phyloP scores from a whole-genome alignment of 1,284 basidiomycete species.

The Puccinia brachypodii region DNA sequence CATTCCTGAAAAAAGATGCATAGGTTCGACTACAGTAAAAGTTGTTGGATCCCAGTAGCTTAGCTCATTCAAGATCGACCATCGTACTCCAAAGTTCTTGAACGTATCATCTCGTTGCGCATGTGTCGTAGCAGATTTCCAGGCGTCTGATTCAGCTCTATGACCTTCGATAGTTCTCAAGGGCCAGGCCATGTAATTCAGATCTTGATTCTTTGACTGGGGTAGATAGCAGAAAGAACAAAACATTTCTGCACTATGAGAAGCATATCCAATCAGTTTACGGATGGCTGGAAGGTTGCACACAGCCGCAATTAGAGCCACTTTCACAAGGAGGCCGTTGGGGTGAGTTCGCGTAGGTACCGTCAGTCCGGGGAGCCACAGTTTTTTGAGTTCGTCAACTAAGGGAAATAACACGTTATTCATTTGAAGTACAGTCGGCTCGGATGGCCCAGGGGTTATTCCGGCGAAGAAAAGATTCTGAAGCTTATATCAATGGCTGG shows the following conservation, averaged over 20 bases:
- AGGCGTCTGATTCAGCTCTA: constrained; percentile 19
- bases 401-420: constrained; percentile 26
- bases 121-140: constrained; percentile 28
- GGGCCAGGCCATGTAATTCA: constrained; percentile 1
- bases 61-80: constrained; percentile 32
- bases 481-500: constrained; percentile 33
- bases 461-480: constrained; percentile 43
- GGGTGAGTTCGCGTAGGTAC: constrained; percentile 11
- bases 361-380: constrained; percentile 17
- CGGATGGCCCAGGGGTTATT: constrained; percentile 33
- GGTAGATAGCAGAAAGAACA: constrained; percentile 40
- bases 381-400: constrained; percentile 18
- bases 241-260: constrained; percentile 36
- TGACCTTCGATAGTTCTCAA: constrained; percentile 10
- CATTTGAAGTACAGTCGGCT: constrained; percentile 35
- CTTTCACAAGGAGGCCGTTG: constrained; percentile 3
- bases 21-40: constrained; percentile 42
- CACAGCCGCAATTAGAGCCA: constrained; percentile 32
- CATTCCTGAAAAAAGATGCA: constrained; percentile 37
- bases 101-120: background rate
- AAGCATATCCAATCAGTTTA: constrained; percentile 36
- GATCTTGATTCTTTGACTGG: constrained; percentile 1
- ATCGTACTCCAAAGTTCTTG: constrained; percentile 13
- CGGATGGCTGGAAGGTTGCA: constrained; percentile 33
- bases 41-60: constrained; percentile 34